A percentile compares a stretch with the other conserved stretches of the same genome.
Conservation (phyloP, 2,329 filamentous ascomycete species). For the Hypoxylon sp. region DNA sequence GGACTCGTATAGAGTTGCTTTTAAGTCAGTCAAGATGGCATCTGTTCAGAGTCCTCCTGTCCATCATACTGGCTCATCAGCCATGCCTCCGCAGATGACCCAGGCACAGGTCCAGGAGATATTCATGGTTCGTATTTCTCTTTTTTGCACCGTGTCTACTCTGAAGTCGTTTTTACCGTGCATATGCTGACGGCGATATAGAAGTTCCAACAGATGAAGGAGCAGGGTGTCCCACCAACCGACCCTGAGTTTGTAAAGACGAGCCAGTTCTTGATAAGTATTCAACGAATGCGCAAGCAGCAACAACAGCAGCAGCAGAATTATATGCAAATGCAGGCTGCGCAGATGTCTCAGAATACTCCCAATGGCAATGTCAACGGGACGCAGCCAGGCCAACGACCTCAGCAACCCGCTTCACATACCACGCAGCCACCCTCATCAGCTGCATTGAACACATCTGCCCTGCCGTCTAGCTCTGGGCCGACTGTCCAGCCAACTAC, state of each 20-base stretch:
- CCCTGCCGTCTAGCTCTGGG: slow-evolving; percentile 57
- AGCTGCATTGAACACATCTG: slow-evolving; percentile 58
- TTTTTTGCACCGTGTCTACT: slow-evolving; percentile 22
- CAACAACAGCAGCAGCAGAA: slow-evolving; percentile 66
- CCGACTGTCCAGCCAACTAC: slow-evolving; percentile 52
- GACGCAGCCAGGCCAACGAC: slow-evolving; percentile 57
- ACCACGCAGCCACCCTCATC: slow-evolving; percentile 56
- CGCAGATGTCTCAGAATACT: slow-evolving; percentile 67
- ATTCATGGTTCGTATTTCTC: slow-evolving; percentile 65
- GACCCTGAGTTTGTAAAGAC: slow-evolving; percentile 92
- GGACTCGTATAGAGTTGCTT: slow-evolving; percentile 41
- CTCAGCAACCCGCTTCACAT: slow-evolving; percentile 56
- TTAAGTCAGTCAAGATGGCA: slow-evolving; percentile 72
- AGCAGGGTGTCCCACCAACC: slow-evolving; percentile 81
- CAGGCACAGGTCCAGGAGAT: slow-evolving; percentile 84
- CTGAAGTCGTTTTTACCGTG: neutral
- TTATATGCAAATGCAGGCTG: slow-evolving; percentile 63
- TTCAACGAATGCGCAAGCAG: slow-evolving; percentile 74
- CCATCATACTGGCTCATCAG: slow-evolving; percentile 72
- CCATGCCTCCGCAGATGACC: slow-evolving; percentile 77
- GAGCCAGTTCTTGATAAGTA: slow-evolving; percentile 79
- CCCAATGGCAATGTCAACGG: slow-evolving; percentile 71
- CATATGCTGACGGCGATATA: slow-evolving; percentile 61
- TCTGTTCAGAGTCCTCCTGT: slow-evolving; percentile 82
- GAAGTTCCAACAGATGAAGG: slow-evolving; percentile 93